Base-by-base conservation (phyloP, 345 rosid genomes). In the Crucihimalaya himalaica region DNA sequence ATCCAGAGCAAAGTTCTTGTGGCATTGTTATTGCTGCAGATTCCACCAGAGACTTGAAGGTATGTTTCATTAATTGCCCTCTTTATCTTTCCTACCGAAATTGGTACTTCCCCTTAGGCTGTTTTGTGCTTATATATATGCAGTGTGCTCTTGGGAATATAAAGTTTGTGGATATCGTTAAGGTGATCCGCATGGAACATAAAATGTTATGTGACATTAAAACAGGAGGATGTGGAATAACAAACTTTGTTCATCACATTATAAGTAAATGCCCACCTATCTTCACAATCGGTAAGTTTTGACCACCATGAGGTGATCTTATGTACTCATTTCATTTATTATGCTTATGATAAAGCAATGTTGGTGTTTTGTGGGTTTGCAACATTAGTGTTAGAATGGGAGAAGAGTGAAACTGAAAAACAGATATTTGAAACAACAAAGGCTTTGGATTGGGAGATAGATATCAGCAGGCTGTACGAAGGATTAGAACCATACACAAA, bases 321-420 rank as follows among this genome's bases (percentile, higher is more conserved):
- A 52, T 39, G 32, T 47, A 35, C 5, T 34, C 10, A 16, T 47
- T 31, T 71, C 27, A 11, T 34, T 15, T 4, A 5, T 5, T 46
- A 29, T 29, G 25, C 42, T 29, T 31, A 11, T 32, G 27, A 57
- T 13, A 18, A 18, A 34, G 10, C 43, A 32, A 71, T 11, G 20
- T 35, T 60, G 62, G 31, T 37, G 4, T 20, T 56, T 58, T 21
- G 18, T 57, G 16, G 66, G 25, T 5, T 35, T 23, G 34, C 46
- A 57, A 16, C 54, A 37, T 23, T 6, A 72, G 77, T 50, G 27
- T 20, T 72, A 13, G 27, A 42, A 11, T 72, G 77, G 77, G 56
- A 72, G 56, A 72, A 53, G 34, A 20, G 8, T 28, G 76, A 63
- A 19, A 39, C 54, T 11, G 63, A 15, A 20, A 31, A 72, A 4